phyloP scores from a whole-genome alignment of 352 stramenopile species.

The Pythium dissotocum region DNA sequence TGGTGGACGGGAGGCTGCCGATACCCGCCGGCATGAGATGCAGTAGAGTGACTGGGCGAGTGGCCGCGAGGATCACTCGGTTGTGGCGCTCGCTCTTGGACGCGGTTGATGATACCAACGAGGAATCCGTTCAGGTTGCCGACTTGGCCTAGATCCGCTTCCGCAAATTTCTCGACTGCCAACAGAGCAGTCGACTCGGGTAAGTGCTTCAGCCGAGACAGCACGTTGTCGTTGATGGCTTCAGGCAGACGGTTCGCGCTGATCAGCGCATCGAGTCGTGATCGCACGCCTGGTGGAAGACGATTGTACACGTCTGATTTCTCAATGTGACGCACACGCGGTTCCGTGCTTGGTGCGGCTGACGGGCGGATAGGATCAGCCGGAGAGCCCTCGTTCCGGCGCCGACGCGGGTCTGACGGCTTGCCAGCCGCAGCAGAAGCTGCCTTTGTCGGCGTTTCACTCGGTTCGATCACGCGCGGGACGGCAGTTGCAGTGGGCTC shows the following conservation, averaged over 20 bases:
- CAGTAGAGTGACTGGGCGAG: not conserved
- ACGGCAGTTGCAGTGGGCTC: not conserved
- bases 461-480: not conserved
- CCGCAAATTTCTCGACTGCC: constrained; percentile 79
- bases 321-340: constrained; percentile 6
- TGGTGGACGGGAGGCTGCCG: constrained; percentile 4
- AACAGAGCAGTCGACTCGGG: constrained; percentile 61
- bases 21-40: not conserved
- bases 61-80: constrained; percentile 1
- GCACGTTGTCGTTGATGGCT: constrained; percentile 74
- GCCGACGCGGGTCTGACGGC: constrained; percentile 40
- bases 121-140: constrained; percentile 82
- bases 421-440: constrained; percentile 7
- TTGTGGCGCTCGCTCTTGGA: constrained; percentile 51
- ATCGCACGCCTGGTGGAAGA: constrained; percentile 44
- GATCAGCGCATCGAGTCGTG: constrained; percentile 58
- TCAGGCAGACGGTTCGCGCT: constrained; percentile 53
- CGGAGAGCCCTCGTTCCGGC: constrained; percentile 14
- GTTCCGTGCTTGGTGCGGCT: not conserved
- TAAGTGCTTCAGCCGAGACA: constrained; percentile 67
- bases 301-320: constrained; percentile 65
- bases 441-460: too few relatives aligned
- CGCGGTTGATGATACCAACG: constrained; percentile 83
- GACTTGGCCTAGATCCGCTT: constrained; percentile 70
- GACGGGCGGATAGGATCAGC: not conserved